Conservation (phyloP, 345 rosid genomes). For the Brassica nigra region DNA sequence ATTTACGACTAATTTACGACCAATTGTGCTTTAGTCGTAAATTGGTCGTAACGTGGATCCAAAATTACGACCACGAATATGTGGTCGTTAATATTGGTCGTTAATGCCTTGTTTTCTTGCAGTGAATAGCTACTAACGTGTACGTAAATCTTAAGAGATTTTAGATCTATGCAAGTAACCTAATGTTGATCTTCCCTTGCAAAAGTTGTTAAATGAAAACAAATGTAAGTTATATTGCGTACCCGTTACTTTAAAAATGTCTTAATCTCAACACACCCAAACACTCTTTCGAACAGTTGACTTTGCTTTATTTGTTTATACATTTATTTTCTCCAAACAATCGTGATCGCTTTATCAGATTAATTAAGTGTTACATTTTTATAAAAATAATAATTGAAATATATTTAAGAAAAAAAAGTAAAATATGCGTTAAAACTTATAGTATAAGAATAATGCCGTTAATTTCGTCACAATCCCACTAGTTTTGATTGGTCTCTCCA, state of each 20-base stretch:
- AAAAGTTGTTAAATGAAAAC: conserved; percentile 12
- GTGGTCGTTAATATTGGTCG: too few species aligned
- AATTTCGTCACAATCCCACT: conserved; percentile 41
- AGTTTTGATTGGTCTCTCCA: conserved; percentile 42
- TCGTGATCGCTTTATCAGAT: neutral
- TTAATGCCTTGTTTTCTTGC: too few species aligned
- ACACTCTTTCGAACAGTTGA: conserved; percentile 38
- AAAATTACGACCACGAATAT: too few species aligned
- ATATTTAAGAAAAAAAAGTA: neutral
- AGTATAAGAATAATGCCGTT: conserved; percentile 23
- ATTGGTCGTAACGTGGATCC: too few species aligned
- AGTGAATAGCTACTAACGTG: neutral
- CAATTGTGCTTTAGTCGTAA: too few species aligned
- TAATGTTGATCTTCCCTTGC: neutral
- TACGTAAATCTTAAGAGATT: neutral
- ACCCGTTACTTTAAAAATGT: conserved; percentile 32
- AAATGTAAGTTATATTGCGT: conserved; percentile 19
- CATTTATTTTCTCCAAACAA: conserved; percentile 17
- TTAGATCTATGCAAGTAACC: conserved; percentile 1
- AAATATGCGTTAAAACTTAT: conserved; percentile 15
- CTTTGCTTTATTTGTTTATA: conserved; percentile 11
- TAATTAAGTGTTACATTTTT: conserved; percentile 2
- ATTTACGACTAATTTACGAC: too few species aligned
- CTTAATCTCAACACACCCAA: conserved; percentile 33
- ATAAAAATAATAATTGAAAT: neutral